Percentiles rank a stretch among this genome's conserved stretches.
phyloP scores from a whole-genome alignment of 2,329 filamentous ascomycete species.

The Alternaria tenuissima region DNA sequence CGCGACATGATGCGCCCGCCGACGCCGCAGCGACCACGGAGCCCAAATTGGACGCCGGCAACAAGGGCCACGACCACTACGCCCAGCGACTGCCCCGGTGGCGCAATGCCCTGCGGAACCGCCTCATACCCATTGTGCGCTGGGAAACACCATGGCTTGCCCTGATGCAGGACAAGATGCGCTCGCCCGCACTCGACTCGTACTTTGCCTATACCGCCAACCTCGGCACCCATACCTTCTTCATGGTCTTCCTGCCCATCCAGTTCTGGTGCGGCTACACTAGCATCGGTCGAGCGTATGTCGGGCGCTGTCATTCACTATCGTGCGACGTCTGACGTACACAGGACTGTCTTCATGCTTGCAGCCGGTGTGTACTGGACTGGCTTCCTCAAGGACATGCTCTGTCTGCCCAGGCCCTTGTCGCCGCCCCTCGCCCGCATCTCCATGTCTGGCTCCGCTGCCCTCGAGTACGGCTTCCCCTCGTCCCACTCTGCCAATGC shows the following conservation, averaged over 20 bases:
- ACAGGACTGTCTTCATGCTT: constrained; percentile 64
- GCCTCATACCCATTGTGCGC: constrained; percentile 83
- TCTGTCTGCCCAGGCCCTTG: constrained; percentile 88
- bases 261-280: constrained; percentile 96
- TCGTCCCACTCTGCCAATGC: constrained; percentile 98
- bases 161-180: constrained; percentile 79
- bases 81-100: constrained; percentile 83
- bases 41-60: constrained; percentile 70
- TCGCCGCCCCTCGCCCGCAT: constrained; percentile 93
- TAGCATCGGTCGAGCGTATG: constrained; percentile 84
- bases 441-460: constrained; percentile 95
- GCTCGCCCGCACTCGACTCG: constrained; percentile 85
- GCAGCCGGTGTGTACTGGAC: constrained; percentile 73
- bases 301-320: constrained; percentile 29
- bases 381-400: constrained; percentile 92
- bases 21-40: constrained; percentile 14
- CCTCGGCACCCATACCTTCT: constrained; percentile 96
- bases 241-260: constrained; percentile 94
- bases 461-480: constrained; percentile 95
- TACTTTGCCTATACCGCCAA: constrained; percentile 98
- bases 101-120: constrained; percentile 85
- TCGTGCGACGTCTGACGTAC: constrained; percentile 27
- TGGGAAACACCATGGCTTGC: constrained; percentile 97
- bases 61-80: constrained; percentile 78
- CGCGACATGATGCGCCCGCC: constrained; percentile 30